Base-by-base conservation (phyloP, 108 stramenopile species). In the Nitzschia sp. region DNA sequence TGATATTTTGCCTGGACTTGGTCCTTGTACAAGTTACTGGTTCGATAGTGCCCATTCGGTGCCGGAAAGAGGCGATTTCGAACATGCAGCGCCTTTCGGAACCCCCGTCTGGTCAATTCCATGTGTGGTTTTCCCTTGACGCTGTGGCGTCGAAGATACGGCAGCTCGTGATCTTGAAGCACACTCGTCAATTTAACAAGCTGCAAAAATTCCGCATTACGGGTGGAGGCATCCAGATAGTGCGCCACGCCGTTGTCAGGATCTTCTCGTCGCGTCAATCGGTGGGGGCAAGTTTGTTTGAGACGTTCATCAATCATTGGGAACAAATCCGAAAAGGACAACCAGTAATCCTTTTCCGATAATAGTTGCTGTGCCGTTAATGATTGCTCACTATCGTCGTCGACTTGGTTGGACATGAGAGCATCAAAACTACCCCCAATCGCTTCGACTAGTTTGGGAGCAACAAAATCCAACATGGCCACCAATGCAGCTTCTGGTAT, bases 401-500 rank as follows among this genome's bases (percentile, higher is more conserved):
- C 38, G 9, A 13, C 6, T 42, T 9, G 38, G 38, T 6, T 9
- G 6, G 38, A 42, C 13, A 42, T 9, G 6, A 13, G 38, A 13
- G 13, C 6, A 9, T 36, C 34, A 19, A 25, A 25, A 2, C 0
- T 11, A 23, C 15, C 6, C 18, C 19, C 28, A 1, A 53, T 54
- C 34, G 24, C 1, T 5, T 23, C 8, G 23, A 4, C 38, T 49
- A n/a, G 9, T 4, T 42, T 23, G 53, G 53, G 35, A 28, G 28
- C 71, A 46, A 36, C 55, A 58, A 42, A 29, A 55, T 59, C 47
- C 47, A 63, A 38, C 46, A 76, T 45, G 25, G 75, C 63, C 9
- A 76, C 75, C 13, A 76, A 38, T n/a, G 56, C 66, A n/a, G 75
- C 75, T 56, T 76, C 75, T 19, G 68, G 27, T 47, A 76, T 65